Evolutionary conservation across 2,329 filamentous ascomycete genomes (phyloP), one percentile per base, ranked within the genome.

Genomic region (Cordyceps cateniannulata): DNA sequence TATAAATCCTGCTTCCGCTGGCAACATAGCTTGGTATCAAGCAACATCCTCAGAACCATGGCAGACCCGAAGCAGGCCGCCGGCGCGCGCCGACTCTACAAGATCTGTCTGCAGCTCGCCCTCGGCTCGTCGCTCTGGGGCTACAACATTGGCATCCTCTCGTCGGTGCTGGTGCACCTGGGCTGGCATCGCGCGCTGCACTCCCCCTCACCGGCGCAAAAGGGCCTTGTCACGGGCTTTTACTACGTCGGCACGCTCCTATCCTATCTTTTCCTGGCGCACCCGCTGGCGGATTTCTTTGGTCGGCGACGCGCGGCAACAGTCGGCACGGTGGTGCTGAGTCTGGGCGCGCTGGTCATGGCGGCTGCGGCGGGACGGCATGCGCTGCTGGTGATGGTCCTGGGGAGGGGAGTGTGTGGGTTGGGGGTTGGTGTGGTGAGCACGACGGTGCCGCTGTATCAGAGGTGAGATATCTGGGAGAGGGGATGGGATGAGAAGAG

Each of bases 131-230:
- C 82, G 42, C 76, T 81, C 25, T 84, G 81, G 81, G 81, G 82
- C 16, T 85, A 85, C 69, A 83, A 84, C 66, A 78, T 85, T 65
- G 83, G 82, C 57, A 76, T 85, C 48, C 73, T 85, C 20, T 80
- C 81, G 1, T 81, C 81, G 1, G 74, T 85, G 42, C 80, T 84
- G 57, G 80, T 83, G 5, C 79, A 84, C 65, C 78, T 78, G 0
- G 82, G 82, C 20, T 85, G 82, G 71, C 71, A 72, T n/a, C 69
- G 73, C 20, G 72, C 77, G 7, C 74, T 84, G 12, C 69, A 76
- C 54, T 66, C 77, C 27, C 80, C 77, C 6, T 73, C 71, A 1
- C 75, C 81, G 2, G 70, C 75, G 6, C 73, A 74, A 53, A 82
- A 74, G 55, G 82, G 82, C 8, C 69, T 81, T 44, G 78, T 85